phyloP scores from a whole-genome alignment of 192 early-diverging fungal genomes.

The Backusella macrospora region DNA sequence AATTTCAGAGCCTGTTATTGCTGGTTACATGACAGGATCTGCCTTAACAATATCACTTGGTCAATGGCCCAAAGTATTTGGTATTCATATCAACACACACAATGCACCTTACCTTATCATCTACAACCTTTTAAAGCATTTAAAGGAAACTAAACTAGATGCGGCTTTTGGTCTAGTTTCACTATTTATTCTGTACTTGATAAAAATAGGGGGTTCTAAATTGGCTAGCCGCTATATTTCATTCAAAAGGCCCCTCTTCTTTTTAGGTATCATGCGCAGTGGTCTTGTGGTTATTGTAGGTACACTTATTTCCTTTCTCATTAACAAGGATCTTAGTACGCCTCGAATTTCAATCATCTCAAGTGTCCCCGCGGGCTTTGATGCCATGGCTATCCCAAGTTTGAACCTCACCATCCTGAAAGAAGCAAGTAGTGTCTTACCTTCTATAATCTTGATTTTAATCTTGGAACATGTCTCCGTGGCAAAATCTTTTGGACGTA shows the following conservation, averaged over 20 bases:
- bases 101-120: constrained; percentile 58
- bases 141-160: constrained; percentile 51
- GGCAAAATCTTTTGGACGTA: constrained; percentile 83
- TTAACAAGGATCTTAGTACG: constrained; percentile 41
- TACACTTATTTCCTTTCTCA: constrained; percentile 68
- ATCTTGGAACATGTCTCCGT: constrained; percentile 92
- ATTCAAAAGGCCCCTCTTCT: constrained; percentile 56
- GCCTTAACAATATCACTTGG: constrained; percentile 76
- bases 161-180: constrained; percentile 58
- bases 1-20: constrained; percentile 81
- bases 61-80: constrained; percentile 82
- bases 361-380: constrained; percentile 75
- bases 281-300: constrained; percentile 74
- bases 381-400: constrained; percentile 56
- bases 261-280: constrained; percentile 72
- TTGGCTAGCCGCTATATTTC: constrained; percentile 43
- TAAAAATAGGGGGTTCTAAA: constrained; percentile 42
- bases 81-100: constrained; percentile 78
- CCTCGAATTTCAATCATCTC: constrained; percentile 67
- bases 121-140: constrained; percentile 47
- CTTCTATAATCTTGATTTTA: constrained; percentile 70
- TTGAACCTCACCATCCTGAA: constrained; percentile 56
- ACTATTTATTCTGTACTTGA: constrained; percentile 40
- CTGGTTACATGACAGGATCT: constrained; percentile 88
- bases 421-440: constrained; percentile 51